These are phyloP conservation scores for Ordospora colligata DNA, from an alignment of 371 early-diverging fungal species.

Conservation along the genomic window DNA sequence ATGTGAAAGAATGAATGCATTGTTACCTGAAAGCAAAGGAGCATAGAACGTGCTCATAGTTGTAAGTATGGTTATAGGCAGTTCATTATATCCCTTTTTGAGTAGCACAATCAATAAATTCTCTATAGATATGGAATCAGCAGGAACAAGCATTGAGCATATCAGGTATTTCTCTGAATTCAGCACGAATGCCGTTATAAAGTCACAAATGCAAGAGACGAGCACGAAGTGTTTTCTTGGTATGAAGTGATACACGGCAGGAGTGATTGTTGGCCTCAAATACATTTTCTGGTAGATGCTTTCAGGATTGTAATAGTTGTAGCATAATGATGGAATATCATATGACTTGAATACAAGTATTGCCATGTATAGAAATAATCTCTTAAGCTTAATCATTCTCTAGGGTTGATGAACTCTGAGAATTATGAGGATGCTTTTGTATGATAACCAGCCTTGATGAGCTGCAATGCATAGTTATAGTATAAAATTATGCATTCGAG, in stretches of 20 bases:
- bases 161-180: slow-evolving; percentile 1
- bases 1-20: not conserved
- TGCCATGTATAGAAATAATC: not conserved
- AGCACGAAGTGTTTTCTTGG: not conserved
- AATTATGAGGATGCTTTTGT: too few relatives aligned
- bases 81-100: not conserved
- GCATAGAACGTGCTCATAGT: not conserved
- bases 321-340: not conserved
- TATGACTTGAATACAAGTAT: not conserved
- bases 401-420: too few relatives aligned
- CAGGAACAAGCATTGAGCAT: not conserved
- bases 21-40: not conserved
- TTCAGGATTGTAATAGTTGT: not conserved
- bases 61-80: not conserved
- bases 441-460: too few relatives aligned
- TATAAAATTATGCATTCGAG: too few relatives aligned
- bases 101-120: not conserved
- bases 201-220: not conserved
- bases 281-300: not conserved
- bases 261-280: not conserved
- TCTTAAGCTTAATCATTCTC: not conserved
- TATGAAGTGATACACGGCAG: not conserved
- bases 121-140: not conserved
- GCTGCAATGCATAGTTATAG: too few relatives aligned
- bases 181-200: not conserved